Evolutionary conservation across 768 basidiomycete genomes (phyloP).

Genomic region (Floccularia luteovirens): DNA sequence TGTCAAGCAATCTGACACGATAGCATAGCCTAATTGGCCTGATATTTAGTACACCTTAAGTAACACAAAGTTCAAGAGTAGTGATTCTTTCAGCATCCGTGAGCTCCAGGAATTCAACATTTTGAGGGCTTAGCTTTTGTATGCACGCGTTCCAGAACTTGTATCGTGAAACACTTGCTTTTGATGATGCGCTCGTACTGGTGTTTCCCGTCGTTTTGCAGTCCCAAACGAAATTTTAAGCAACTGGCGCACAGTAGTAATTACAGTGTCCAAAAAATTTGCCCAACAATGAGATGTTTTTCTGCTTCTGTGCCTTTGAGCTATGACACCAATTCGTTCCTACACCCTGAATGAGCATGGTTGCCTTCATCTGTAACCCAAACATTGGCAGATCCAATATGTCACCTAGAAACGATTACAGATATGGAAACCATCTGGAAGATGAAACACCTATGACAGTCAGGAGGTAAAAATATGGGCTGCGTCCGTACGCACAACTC

Average conservation of each 20-base stretch:
- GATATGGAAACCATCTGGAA: no score
- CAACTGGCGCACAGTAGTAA: constrained; percentile 23
- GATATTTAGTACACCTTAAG: constrained; percentile 2
- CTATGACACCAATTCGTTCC: no score
- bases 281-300: constrained; percentile 21
- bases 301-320: background rate
- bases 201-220: constrained; percentile 24
- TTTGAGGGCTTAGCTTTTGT: constrained; percentile 12
- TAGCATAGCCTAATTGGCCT: background rate
- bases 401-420: no score
- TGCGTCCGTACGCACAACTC: no score
- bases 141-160: constrained; percentile 23
- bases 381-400: no score
- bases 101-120: no score
- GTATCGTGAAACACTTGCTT: constrained; percentile 12
- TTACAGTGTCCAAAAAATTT: constrained; percentile 16
- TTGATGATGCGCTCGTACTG: constrained; percentile 13
- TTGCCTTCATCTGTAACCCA: no score
- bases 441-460: no score
- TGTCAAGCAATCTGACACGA: background rate
- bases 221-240: constrained; percentile 25
- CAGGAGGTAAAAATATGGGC: no score
- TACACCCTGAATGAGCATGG: no score
- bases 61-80: constrained; percentile 7
- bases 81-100: constrained; percentile 4